Evolutionary conservation across 768 basidiomycete genomes (phyloP).

Genomic region (Mycena indigotica): DNA sequence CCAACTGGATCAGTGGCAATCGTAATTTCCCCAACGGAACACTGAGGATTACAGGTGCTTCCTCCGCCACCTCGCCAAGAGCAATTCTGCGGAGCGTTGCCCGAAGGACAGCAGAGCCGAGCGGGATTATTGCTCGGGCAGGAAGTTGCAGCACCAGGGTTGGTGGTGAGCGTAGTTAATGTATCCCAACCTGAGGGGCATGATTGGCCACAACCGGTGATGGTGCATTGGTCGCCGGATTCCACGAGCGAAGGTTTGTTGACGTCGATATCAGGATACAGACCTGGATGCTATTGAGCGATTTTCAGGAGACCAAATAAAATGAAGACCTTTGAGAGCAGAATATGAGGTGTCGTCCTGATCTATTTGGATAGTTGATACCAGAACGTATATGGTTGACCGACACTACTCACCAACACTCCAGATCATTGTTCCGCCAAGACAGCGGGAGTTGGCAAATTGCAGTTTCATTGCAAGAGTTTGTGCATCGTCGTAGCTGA

Average conservation of each 20-base stretch:
- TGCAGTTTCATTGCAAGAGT: slow-evolving; percentile 1
- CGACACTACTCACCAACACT: neutral
- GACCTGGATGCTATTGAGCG: no score
- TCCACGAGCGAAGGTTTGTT: slow-evolving; percentile 23
- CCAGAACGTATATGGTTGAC: no score
- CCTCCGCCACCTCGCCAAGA: slow-evolving; percentile 27
- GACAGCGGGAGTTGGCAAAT: neutral
- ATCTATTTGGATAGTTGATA: no score
- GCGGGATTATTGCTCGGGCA: slow-evolving; percentile 21
- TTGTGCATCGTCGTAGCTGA: slow-evolving; percentile 1
- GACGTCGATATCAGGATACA: slow-evolving; percentile 17
- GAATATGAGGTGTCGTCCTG: slow-evolving; percentile 17
- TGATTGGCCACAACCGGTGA: slow-evolving; percentile 24
- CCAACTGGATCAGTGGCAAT: slow-evolving; percentile 24
- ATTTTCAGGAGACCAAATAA: neutral
- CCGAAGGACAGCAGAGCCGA: slow-evolving; percentile 24
- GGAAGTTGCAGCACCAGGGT: slow-evolving; percentile 13
- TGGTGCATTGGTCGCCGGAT: slow-evolving; percentile 15
- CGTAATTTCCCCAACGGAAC: slow-evolving; percentile 26
- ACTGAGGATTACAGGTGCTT: slow-evolving; percentile 24
- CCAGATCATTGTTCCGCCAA: neutral
- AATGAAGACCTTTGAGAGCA: slow-evolving; percentile 6
- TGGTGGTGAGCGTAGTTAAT: slow-evolving; percentile 22
- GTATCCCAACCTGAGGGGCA: slow-evolving; percentile 24
- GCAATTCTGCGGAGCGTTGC: slow-evolving; percentile 24